Percentiles rank a stretch among this genome's conserved stretches.
Conservation (phyloP, 2,329 filamentous ascomycete genomes). For the Shiraia bambusicola region DNA sequence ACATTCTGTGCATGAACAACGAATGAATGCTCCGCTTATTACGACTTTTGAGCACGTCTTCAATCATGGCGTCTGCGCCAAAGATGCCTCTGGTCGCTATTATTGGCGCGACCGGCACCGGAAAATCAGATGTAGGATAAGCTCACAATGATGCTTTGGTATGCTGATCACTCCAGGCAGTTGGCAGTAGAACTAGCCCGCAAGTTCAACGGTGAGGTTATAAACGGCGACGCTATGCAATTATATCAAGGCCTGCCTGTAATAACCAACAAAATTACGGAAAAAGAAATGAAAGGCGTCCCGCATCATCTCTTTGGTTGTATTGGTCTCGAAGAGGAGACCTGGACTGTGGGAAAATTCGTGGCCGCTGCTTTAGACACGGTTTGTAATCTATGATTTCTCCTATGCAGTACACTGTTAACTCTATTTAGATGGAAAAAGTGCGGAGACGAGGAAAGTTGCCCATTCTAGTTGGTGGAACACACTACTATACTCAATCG, state of each 20-base stretch:
- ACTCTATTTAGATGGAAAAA: conserved; percentile 62
- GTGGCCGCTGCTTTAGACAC: conserved; percentile 66
- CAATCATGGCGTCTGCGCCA: conserved; percentile 29
- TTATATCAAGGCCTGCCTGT: conserved; percentile 89
- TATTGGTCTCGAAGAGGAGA: conserved; percentile 71
- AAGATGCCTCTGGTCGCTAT: conserved; percentile 70
- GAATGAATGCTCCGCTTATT: conserved; percentile 30
- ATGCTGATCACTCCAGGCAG: conserved; percentile 55
- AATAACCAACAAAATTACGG: conserved; percentile 89
- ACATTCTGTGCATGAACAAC: not conserved
- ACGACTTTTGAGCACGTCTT: conserved; percentile 14
- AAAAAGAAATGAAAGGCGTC: conserved; percentile 72
- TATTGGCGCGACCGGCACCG: conserved; percentile 87
- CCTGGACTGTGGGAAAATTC: conserved; percentile 82
- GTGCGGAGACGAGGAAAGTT: conserved; percentile 77
- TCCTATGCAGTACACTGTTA: not conserved
- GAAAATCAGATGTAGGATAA: conserved; percentile 77
- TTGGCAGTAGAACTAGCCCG: conserved; percentile 85
- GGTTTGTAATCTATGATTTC: conserved; percentile 17
- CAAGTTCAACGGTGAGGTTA: conserved; percentile 85
- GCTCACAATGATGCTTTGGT: not conserved
- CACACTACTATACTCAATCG: conserved; percentile 91
- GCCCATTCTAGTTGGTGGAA: conserved; percentile 90
- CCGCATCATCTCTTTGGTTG: conserved; percentile 86
- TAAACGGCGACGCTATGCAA: conserved; percentile 98